A percentile compares a stretch with the other conserved stretches of the same genome.
Conservation (phyloP, 2,329 filamentous ascomycete species). For the Colletotrichum sp. region DNA sequence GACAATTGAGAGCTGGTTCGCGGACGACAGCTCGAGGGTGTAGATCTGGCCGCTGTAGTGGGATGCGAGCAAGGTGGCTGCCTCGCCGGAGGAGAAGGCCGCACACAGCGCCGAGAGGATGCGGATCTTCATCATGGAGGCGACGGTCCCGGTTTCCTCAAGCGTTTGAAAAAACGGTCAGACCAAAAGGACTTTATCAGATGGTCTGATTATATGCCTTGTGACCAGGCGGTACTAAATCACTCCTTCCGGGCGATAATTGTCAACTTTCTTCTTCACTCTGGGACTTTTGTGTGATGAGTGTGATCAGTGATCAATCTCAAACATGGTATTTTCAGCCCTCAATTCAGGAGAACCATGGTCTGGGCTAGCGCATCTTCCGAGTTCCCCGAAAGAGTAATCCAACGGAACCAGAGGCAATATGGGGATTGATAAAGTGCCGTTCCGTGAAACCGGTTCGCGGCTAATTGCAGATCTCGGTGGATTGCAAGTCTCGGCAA, state of each 20-base stretch:
- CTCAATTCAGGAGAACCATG: background rate
- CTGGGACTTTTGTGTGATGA: background rate
- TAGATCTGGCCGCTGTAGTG: slow-evolving; percentile 45
- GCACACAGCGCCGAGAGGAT: background rate
- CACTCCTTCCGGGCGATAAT: background rate
- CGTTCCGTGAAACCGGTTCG: background rate
- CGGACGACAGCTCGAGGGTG: slow-evolving; percentile 34
- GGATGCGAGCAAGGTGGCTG: slow-evolving; percentile 36
- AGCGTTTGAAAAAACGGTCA: background rate
- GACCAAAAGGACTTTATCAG: background rate
- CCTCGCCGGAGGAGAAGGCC: background rate
- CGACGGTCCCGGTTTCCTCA: background rate
- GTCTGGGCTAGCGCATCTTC: background rate
- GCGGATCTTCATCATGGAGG: background rate
- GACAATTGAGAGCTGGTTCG: slow-evolving; percentile 30
- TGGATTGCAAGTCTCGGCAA: background rate
- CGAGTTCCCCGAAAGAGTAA: background rate
- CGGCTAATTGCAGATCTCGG: slow-evolving; percentile 12
- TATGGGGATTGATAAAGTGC: background rate
- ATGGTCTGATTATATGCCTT: background rate
- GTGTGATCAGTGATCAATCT: background rate
- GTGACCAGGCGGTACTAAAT: background rate
- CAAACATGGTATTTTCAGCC: background rate
- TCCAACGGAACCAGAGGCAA: background rate
- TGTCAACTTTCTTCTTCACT: background rate